phyloP scores from a whole-genome alignment of 2,329 filamentous ascomycete species.

The Aspergillus tubingensis region DNA sequence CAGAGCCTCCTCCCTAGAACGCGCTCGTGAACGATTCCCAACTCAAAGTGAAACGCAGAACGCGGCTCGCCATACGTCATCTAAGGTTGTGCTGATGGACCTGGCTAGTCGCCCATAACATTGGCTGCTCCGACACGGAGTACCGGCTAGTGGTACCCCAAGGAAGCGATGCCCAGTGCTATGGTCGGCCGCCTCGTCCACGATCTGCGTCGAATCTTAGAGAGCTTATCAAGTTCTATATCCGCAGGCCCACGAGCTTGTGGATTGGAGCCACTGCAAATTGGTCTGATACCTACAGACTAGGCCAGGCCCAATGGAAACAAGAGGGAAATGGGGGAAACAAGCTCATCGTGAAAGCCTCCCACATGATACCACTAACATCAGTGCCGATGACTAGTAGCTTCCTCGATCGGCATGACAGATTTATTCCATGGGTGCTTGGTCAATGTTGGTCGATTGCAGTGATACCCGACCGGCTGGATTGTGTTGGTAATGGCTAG shows the following conservation, averaged over 20 bases:
- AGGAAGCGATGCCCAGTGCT: not conserved
- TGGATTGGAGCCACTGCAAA: not conserved
- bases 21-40: not conserved
- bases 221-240: not conserved
- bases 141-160: not conserved
- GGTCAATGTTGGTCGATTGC: not conserved
- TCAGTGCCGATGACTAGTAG: not conserved
- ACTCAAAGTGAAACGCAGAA: not conserved
- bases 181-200: not conserved
- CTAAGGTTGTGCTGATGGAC: not conserved
- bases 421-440: not conserved
- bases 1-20: not conserved
- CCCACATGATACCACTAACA: no score
- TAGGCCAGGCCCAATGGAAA: no score
- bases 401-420: not conserved
- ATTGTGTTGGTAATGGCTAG: not conserved
- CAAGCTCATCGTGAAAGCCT: no score
- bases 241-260: not conserved
- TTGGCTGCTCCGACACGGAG: not conserved
- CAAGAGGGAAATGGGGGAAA: no score
- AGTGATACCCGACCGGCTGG: not conserved
- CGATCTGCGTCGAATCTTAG: not conserved
- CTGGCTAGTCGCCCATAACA: not conserved
- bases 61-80: not conserved
- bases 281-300: not conserved